Conservation (phyloP, 805 yeast genomes). For the Cyberlindnera bimundalis region DNA sequence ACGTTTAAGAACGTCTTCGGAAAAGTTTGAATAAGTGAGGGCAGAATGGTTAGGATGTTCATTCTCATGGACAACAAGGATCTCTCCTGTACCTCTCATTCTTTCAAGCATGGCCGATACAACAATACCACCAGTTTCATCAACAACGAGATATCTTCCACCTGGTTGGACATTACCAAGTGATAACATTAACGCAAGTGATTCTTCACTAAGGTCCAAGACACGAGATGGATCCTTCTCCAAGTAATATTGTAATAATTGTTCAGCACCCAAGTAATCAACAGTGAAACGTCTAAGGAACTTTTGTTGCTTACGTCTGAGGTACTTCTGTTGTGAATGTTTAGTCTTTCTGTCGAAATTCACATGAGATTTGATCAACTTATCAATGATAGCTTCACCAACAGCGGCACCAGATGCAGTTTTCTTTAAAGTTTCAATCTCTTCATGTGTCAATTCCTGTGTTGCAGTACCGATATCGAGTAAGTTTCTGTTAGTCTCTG, state of each 20-base stretch:
- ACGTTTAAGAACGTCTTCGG: constrained; percentile 46
- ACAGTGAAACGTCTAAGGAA: constrained; percentile 83
- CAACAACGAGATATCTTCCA: constrained; percentile 82
- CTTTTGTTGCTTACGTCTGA: constrained; percentile 88
- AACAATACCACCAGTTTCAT: constrained; percentile 93
- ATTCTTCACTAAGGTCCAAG: constrained; percentile 80
- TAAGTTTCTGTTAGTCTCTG: constrained; percentile 64
- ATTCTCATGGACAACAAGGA: constrained; percentile 81
- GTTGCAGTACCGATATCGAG: constrained; percentile 64
- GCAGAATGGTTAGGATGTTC: constrained; percentile 86
- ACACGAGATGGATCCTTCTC: constrained; percentile 67
- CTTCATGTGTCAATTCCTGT: constrained; percentile 73
- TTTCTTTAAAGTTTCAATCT: constrained; percentile 78
- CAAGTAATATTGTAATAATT: constrained; percentile 65
- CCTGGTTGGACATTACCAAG: constrained; percentile 85
- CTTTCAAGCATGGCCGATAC: constrained; percentile 85
- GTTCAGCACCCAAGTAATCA: constrained; percentile 67
- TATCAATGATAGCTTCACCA: constrained; percentile 77
- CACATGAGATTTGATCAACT: constrained; percentile 78
- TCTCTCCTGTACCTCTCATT: constrained; percentile 70
- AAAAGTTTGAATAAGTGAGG: constrained; percentile 60
- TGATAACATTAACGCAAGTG: constrained; percentile 72
- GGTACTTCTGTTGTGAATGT: constrained; percentile 87
- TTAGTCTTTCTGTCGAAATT: constrained; percentile 86
- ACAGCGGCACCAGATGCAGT: constrained; percentile 55